phyloP scores from a whole-genome alignment of 2,329 filamentous ascomycete genomes.

The Furcasterigmium sp. region DNA sequence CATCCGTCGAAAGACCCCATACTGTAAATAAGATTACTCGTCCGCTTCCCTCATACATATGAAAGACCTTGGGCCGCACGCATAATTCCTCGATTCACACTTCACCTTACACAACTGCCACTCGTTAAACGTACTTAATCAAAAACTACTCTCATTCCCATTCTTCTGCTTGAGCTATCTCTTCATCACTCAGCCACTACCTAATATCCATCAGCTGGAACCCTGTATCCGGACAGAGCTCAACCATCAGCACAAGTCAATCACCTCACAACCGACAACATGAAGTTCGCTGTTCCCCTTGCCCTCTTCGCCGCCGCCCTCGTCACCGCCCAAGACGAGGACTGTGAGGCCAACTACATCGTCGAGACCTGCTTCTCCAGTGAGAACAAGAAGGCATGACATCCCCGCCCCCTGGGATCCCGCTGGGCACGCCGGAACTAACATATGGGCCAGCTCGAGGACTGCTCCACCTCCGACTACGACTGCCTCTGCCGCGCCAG shows the following conservation, averaged over 20 bases:
- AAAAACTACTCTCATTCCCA: no score
- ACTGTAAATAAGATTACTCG: background rate
- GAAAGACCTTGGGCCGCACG: no score
- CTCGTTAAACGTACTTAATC: constrained; percentile 1
- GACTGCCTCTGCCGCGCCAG: constrained; percentile 41
- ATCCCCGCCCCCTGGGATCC: background rate
- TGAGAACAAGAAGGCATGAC: constrained; percentile 30
- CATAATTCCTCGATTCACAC: no score
- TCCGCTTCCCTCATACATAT: background rate
- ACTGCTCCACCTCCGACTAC: constrained; percentile 36
- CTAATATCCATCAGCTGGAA: no score
- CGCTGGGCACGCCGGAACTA: background rate
- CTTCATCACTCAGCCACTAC: no score
- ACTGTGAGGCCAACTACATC: constrained; percentile 41
- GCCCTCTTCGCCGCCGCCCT: constrained; percentile 26
- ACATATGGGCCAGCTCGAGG: constrained; percentile 19
- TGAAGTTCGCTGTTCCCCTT: constrained; percentile 40
- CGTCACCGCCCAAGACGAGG: constrained; percentile 19
- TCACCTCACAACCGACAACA: constrained; percentile 20
- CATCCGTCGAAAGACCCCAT: background rate
- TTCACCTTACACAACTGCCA: constrained; percentile 2
- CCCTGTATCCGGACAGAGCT: no score
- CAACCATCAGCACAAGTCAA: no score
- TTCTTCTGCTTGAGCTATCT: no score
- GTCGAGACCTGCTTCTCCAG: constrained; percentile 36